Evolutionary conservation across 345 rosid species (phyloP).

Genomic region (Cardamine occulta): DNA sequence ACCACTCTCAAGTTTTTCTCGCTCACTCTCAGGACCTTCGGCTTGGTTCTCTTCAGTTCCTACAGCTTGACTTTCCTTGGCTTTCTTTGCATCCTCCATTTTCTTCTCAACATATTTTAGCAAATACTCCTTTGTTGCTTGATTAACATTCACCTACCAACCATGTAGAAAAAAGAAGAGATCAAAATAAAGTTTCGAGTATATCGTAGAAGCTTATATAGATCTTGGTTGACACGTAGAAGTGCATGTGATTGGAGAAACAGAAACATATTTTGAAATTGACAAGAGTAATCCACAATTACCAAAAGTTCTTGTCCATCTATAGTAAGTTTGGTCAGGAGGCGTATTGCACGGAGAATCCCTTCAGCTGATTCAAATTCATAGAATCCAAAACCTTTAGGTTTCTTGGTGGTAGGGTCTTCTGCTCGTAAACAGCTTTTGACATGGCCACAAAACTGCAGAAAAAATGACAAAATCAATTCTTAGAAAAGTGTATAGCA

Average conservation of each 20-base stretch:
- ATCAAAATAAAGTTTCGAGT: slow-evolving; percentile 13
- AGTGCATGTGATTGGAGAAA: too few relatives aligned
- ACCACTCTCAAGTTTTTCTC: slow-evolving; percentile 41
- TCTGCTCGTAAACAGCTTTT: slow-evolving; percentile 89
- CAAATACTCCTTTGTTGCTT: slow-evolving; percentile 88
- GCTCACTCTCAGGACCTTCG: slow-evolving; percentile 55
- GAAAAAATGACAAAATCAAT: slow-evolving; percentile 28
- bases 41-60: slow-evolving; percentile 52
- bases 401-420: slow-evolving; percentile 80
- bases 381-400: slow-evolving; percentile 91
- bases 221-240: too few relatives aligned
- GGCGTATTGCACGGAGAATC: slow-evolving; percentile 90
- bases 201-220: background rate
- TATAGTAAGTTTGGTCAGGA: slow-evolving; percentile 80
- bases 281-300: slow-evolving; percentile 38
- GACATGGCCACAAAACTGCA: slow-evolving; percentile 91
- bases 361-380: slow-evolving; percentile 98
- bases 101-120: slow-evolving; percentile 80
- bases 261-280: slow-evolving; percentile 12
- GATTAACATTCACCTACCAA: slow-evolving; percentile 77
- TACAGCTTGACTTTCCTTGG: slow-evolving; percentile 55
- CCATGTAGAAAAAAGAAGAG: background rate
- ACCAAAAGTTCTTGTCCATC: slow-evolving; percentile 96
- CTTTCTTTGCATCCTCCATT: slow-evolving; percentile 68
- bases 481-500: slow-evolving; percentile 2